Evolutionary conservation across 2,329 filamentous ascomycete genomes (phyloP), one percentile per base, ranked within the genome.

Genomic region (Monosporascus sp.): DNA sequence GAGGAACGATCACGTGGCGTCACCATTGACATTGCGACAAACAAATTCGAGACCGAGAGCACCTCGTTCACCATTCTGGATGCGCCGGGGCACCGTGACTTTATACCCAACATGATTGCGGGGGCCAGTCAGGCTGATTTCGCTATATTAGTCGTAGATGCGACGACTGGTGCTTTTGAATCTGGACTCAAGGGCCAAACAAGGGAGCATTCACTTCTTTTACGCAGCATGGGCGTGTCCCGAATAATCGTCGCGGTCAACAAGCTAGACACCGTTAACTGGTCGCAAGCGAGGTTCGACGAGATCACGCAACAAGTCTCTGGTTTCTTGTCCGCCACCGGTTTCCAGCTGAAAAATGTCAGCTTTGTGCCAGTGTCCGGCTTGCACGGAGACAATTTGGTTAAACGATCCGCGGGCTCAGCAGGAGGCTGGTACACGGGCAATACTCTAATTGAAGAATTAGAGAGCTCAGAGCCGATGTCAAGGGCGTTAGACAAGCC

Each of bases 71-170:
- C 94, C 1, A 96, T 99, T 46, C 79, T 99, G 5, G 94, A 99
- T 68, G 93, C 94, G 0, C 94, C 94, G 0, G 94, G 94, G 0
- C 94, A 99, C 70, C 83, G 86, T 55, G 94, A 99, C 68, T 99
- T 97, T 66, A 91, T 99, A 20, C 94, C 94, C 1, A 99, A 97
- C 69, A 99, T 99, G 94, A 97, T 99, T 68, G 93, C 93, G 2
- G 94, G 94, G 15, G 91, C 93, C 3, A 94, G 89, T 54, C 93
- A 97, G 71, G 95, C 94, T 9, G 94, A 99, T 68, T 94, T 97
- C 70, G 94, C 92, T 0, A 88, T 99, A 1, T 76, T 99, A 3
- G 94, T 99, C 20, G 90, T 99, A 55, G 94, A 99, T 68, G 88
- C 93, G 5, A 87, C 88, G 53, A 90, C 84, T 0, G 94, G 93